Base-by-base conservation (phyloP, 495 filamentous ascomycete species). In the Penicillium manginii region DNA sequence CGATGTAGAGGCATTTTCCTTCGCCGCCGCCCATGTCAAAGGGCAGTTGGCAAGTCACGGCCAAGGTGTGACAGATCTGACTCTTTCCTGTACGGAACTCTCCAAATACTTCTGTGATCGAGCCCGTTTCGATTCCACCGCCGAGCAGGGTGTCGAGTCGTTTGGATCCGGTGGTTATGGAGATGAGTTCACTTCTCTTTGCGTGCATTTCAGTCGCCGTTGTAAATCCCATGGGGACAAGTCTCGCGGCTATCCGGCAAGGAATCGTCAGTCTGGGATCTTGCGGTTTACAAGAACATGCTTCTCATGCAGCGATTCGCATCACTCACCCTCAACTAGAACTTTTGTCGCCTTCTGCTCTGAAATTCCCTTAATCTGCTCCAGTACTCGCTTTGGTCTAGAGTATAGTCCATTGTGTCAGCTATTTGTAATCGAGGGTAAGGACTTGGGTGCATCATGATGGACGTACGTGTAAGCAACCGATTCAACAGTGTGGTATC, bases 171-270 rank as follows among this genome's bases (percentile, higher is more conserved):
- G 94, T 98, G 11, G 96, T 97, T 59, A 98, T 92, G 4, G 93
- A 98, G 59, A 98, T 98, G 50, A 98, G 82, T 70, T 98, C 94
- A 70, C 91, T 96, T 70, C 94, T 86, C 57, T 94, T 87, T 47
- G 91, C 91, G 66, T 98, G 94, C 96, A 98, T 98, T 77, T 98
- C 94, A 1, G 94, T 98, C n/a, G 94, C 94, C 0, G 94, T 98
- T 7, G 94, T 98, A 69, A 98, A 98, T 10, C 94, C 94, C 91
- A 98, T 96, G 0, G 94, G 94, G 0, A 98, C 94, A 39, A 97
- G 83, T 73, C 97, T 98, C 15, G 92, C 91, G 22, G 93, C 94
- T 96, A 64, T 56, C 11, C 23, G 31, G 19, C 0, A 46, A 19
- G 48, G 37, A 31, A 26, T 2, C 1, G 32, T 57, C 49, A 61